Conservation (phyloP, 116 monocot genomes). For the Iris pallida region DNA sequence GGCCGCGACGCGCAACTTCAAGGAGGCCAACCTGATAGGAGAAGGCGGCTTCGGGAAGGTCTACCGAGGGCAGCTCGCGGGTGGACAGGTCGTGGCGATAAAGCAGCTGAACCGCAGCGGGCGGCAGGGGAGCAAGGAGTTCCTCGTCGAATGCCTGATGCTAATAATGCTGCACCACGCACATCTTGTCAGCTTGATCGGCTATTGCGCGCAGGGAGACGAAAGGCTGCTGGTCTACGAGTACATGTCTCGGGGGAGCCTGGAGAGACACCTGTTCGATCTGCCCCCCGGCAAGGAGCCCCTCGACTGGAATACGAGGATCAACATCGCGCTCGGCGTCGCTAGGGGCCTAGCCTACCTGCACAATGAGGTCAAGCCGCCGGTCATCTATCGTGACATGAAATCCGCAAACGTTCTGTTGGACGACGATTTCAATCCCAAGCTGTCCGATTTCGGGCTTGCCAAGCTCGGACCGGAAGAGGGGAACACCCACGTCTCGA, state of each 20-base stretch:
- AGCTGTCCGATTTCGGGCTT: slow-evolving; percentile 85
- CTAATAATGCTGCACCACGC: slow-evolving; percentile 56
- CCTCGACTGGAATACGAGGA: slow-evolving; percentile 62
- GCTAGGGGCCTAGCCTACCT: slow-evolving; percentile 60
- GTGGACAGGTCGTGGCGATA: slow-evolving; percentile 66
- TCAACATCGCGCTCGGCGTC: slow-evolving; percentile 73
- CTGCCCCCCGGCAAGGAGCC: slow-evolving; percentile 35
- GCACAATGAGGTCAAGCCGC: slow-evolving; percentile 61
- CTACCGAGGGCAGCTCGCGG: slow-evolving; percentile 49
- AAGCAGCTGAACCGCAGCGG: slow-evolving; percentile 71
- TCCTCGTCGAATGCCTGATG: slow-evolving; percentile 77
- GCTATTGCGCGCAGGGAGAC: slow-evolving; percentile 70
- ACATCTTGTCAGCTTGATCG: slow-evolving; percentile 67
- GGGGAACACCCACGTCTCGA: slow-evolving; percentile 73
- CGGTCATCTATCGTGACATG: slow-evolving; percentile 81
- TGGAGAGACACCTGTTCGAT: slow-evolving; percentile 62
- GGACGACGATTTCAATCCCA: slow-evolving; percentile 66
- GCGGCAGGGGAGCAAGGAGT: slow-evolving; percentile 68
- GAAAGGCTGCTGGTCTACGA: slow-evolving; percentile 78
- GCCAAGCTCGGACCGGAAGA: slow-evolving; percentile 78
- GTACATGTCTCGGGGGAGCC: slow-evolving; percentile 73
- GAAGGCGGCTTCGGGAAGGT: slow-evolving; percentile 86
- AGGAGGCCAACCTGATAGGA: slow-evolving; percentile 55
- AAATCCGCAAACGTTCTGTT: slow-evolving; percentile 78
- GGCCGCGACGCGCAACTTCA: slow-evolving; percentile 58